These are phyloP conservation scores for Triticum monococcum DNA, from an alignment of 176 grass and related monocot genomes.

Conservation along the genomic window DNA sequence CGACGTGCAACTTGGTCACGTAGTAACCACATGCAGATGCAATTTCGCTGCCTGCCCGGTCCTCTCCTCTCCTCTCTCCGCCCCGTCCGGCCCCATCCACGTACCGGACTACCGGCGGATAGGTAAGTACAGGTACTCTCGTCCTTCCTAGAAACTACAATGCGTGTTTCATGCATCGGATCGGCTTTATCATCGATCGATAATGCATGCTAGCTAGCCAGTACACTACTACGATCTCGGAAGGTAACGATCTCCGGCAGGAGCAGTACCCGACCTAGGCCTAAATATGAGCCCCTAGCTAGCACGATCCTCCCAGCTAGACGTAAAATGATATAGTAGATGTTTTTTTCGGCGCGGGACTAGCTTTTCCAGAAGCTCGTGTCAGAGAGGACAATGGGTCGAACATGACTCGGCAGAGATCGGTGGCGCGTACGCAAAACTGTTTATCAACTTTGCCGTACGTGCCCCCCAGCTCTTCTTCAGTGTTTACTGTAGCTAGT, in stretches of 20 bases:
- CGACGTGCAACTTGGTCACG: constrained; percentile 38
- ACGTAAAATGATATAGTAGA: constrained; percentile 13
- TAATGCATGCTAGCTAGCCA: not conserved
- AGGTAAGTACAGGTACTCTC: not conserved
- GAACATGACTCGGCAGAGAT: constrained; percentile 34
- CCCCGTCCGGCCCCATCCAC: not conserved
- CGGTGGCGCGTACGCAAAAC: constrained; percentile 4
- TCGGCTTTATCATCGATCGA: not conserved
- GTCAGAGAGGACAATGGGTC: constrained; percentile 24
- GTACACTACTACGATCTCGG: not conserved
- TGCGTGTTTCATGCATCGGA: not conserved
- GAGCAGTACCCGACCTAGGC: not conserved
- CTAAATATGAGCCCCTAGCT: not conserved
- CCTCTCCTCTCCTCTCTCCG: no score
- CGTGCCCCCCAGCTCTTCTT: not conserved
- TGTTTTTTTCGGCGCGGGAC: constrained; percentile 12
- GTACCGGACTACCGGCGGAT: not conserved
- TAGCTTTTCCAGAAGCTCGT: constrained; percentile 26
- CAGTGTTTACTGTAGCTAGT: not conserved
- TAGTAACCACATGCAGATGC: not conserved
- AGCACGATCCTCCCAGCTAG: not conserved
- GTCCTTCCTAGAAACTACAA: not conserved
- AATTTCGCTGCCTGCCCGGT: not conserved
- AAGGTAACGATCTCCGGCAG: not conserved
- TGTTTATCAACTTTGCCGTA: constrained; percentile 38